Percentiles rank a stretch among this genome's conserved stretches.
Evolutionary conservation across 139 green algal genomes (phyloP).

Genomic region (Tetradesmus lagerheimii): DNA sequence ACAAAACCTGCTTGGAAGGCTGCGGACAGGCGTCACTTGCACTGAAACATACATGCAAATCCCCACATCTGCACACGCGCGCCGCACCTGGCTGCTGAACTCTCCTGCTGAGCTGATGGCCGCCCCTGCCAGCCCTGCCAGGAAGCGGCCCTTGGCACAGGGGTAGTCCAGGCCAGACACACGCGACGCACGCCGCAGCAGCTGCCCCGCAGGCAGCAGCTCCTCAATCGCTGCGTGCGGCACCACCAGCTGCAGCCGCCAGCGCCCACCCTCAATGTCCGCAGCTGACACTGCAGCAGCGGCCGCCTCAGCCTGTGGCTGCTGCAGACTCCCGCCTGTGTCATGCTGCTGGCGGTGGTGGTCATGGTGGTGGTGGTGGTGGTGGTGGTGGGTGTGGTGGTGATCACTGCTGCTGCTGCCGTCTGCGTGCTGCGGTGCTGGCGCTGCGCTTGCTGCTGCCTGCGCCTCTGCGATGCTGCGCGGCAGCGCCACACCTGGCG

Average conservation of each 20-base stretch:
- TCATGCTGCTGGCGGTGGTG: background rate
- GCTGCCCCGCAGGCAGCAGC: slow-evolving; percentile 86
- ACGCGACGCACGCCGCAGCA: slow-evolving; percentile 68
- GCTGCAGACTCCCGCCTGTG: slow-evolving; percentile 1
- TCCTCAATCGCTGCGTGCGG: slow-evolving; percentile 75
- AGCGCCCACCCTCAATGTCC: slow-evolving; percentile 12
- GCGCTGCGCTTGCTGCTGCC: background rate
- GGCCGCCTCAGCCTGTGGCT: background rate
- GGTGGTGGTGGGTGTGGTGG: background rate
- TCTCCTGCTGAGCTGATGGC: slow-evolving; percentile 37
- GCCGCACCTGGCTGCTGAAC: slow-evolving; percentile 40
- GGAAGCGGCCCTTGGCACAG: slow-evolving; percentile 79
- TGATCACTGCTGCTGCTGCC: background rate
- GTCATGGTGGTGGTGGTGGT: background rate
- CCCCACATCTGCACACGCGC: background rate
- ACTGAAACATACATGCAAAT: background rate
- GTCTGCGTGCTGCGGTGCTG: background rate
- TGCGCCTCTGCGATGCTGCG: slow-evolving; percentile 22
- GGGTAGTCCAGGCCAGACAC: slow-evolving; percentile 74
- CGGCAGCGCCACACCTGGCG: slow-evolving; percentile 40
- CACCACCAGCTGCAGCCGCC: slow-evolving; percentile 37
- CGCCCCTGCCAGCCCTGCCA: slow-evolving; percentile 63
- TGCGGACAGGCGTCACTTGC: no score
- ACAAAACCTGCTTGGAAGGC: no score
- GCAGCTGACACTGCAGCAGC: slow-evolving; percentile 6